Base-by-base conservation (phyloP, 306 rosid genomes). In the Vigna radiata region DNA sequence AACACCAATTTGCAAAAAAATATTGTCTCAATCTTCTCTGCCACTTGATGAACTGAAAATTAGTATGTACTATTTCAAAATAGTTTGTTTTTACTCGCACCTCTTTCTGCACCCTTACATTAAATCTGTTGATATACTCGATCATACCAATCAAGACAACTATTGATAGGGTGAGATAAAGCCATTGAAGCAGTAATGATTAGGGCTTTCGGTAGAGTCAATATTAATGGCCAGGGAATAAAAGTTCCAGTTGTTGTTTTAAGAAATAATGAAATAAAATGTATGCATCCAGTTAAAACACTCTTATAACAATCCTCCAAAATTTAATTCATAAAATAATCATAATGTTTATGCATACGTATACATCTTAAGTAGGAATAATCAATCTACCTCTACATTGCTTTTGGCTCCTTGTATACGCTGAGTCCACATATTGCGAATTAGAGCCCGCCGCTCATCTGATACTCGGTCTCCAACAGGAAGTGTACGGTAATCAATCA, bases 351-450 rank as follows among this genome's bases (percentile, higher is more conserved):
- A 46, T 52, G 64, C 29, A 52, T 43, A 39, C 59, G 46, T 23
- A 73, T 52, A 21, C 64, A 41, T 43, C 73, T 68, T 54, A 36
- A 58, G 67, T 18, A 8, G 69, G 17, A 36, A 63, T 68, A 59
- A 72, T 23, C 27, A 50, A 71, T 68, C 72, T 79, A 95, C 99
- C 97, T 95, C 99, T 66, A 95, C 97, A 56, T 95, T 95, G 79
- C 90, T 90, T 82, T 92, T 92, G 70, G 89, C 96, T 77, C 99
- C 99, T 87, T 92, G 90, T 71, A 95, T 95, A 69, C 99, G 93
- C 76, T 95, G 96, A 83, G 92, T 95, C 99, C 99, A 95, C 99
- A 95, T 95, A 84, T 92, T 92, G 77, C 92, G 96, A 76, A 95
- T 92, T 70, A 95, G 97, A 79, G 90, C 96, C 47, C 91, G 90